Percentiles rank a stretch among this genome's conserved stretches.
Evolutionary conservation across 208 protist genomes (phyloP).

Genomic region (Trichomonas tenax): DNA sequence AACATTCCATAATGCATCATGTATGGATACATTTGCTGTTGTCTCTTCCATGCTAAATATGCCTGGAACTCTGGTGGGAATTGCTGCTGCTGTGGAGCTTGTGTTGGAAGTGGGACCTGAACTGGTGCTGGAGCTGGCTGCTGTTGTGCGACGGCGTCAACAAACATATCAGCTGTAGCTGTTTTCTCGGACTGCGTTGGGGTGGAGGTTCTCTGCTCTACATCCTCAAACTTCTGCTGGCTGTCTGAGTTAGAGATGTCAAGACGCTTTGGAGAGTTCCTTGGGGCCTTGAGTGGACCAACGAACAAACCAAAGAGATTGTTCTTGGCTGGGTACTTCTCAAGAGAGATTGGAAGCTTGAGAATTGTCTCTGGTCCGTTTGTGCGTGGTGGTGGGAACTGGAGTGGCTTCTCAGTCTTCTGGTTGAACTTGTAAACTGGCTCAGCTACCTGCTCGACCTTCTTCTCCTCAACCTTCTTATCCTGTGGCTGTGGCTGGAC

Average conservation of each 20-base stretch:
- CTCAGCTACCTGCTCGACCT: not conserved
- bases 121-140: not conserved
- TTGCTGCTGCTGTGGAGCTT: not conserved
- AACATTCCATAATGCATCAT: too few relatives aligned
- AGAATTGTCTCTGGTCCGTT: not conserved
- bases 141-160: not conserved
- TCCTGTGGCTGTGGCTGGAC: too few relatives aligned
- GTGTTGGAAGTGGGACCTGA: not conserved
- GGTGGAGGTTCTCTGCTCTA: not conserved
- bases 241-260: not conserved
- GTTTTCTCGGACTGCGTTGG: not conserved
- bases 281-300: not conserved
- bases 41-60: not conserved
- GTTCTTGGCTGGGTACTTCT: not conserved
- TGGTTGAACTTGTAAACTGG: not conserved
- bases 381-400: not conserved
- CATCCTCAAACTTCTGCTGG: not conserved
- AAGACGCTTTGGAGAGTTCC: not conserved
- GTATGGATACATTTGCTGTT: not conserved
- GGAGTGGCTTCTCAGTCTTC: not conserved
- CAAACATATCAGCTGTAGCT: not conserved
- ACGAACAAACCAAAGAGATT: not conserved
- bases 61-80: not conserved
- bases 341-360: not conserved
- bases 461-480: not conserved